phyloP scores from a whole-genome alignment of 768 basidiomycete genomes.

The Crassisporium funariophilum region DNA sequence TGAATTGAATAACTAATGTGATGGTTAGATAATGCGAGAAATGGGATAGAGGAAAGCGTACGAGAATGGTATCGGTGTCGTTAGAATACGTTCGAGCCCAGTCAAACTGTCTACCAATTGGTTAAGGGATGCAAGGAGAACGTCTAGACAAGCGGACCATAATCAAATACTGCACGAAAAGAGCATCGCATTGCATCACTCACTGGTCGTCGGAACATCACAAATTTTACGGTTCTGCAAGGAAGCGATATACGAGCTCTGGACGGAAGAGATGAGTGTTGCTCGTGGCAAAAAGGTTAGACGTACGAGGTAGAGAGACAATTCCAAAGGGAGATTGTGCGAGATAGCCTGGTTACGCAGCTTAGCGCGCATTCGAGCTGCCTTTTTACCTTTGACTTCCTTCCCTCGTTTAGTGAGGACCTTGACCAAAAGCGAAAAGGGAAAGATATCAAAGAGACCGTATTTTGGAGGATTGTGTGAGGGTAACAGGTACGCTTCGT shows the following conservation, averaged over 20 bases:
- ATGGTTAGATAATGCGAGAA: background rate
- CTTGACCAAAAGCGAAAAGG: constrained; percentile 61
- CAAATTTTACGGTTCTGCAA: constrained; percentile 56
- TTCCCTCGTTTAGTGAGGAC: constrained; percentile 48
- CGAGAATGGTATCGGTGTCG: constrained; percentile 79
- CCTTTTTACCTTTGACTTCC: constrained; percentile 63
- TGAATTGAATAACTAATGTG: constrained; percentile 61
- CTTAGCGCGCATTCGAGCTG: constrained; percentile 53
- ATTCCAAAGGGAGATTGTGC: constrained; percentile 70
- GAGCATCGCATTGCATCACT: constrained; percentile 24
- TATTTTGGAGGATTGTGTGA: constrained; percentile 60
- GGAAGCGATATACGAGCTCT: constrained; percentile 70
- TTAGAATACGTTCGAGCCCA: constrained; percentile 71
- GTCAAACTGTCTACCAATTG: constrained; percentile 67
- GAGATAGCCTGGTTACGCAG: constrained; percentile 44
- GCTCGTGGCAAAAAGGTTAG: constrained; percentile 1
- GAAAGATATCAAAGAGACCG: constrained; percentile 65
- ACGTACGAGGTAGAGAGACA: constrained; percentile 66
- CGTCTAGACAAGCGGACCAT: constrained; percentile 33
- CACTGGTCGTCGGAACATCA: constrained; percentile 66
- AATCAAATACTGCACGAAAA: background rate
- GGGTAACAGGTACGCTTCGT: constrained; percentile 53
- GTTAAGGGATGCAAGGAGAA: constrained; percentile 49
- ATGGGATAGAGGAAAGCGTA: constrained; percentile 29
- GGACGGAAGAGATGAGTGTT: constrained; percentile 8